Evolutionary conservation across 2,329 filamentous ascomycete genomes (phyloP), one percentile per base, ranked within the genome.

Genomic region (Penicillium sumatraense): DNA sequence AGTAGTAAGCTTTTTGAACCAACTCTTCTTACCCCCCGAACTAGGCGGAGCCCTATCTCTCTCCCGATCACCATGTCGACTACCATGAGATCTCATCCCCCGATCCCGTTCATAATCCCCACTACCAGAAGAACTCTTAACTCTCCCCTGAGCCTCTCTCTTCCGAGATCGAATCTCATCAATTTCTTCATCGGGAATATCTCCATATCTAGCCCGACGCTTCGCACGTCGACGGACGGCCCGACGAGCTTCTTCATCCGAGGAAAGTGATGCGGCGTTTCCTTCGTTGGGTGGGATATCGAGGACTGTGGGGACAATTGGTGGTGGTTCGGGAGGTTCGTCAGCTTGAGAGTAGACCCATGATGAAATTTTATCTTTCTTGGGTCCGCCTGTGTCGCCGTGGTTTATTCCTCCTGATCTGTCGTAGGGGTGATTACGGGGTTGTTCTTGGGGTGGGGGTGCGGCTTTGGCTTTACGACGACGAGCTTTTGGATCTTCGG

Each of bases 321-420:
- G 77, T 2, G 79, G 79, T 8, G 76, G 72, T 49, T 80, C 78
- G 0, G 79, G 78, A 14, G 78, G 79, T 18, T 81, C 78, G 23
- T 72, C 74, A 8, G 73, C 69, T 61, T 80, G 78, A 2, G 76
- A 78, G 56, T 81, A 71, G 7, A 81, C 72, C 79, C 79, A 81
- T 6, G 76, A 79, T 7, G 78, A 78, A 29, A 77, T 81, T 64
- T 81, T 80, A 50, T 81, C 76, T 61, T 75, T 62, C 54, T 62
- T 56, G 21, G 41, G 35, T 6, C 48, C 52, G 33, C 55, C 56
- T 13, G 50, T 51, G n/a, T 52, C 26, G 7, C 57, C 57, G 31
- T 60, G 54, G 33, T 57, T 76, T 20, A 67, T 58, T n/a, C 69
- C 74, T 18, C 73, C 72, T 27, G 66, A 62, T 59, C 69, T 71